phyloP scores from a whole-genome alignment of 345 rosid species.

The Raphanus sativus region DNA sequence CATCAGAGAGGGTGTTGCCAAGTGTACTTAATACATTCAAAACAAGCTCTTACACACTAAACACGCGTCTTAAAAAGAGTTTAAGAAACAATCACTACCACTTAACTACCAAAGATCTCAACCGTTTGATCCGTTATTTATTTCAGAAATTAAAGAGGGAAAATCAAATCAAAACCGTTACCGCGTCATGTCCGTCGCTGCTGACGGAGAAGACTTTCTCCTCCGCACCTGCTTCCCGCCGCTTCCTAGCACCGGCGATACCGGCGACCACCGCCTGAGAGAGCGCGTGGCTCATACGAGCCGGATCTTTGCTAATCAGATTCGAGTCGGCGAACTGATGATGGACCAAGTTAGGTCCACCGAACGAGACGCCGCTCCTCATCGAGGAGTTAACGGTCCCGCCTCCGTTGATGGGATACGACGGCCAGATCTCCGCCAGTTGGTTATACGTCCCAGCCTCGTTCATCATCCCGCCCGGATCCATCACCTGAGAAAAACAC shows the following conservation, averaged over 20 bases:
- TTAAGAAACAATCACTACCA: not conserved
- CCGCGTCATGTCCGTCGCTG: conserved; percentile 51
- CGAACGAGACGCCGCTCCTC: conserved; percentile 35
- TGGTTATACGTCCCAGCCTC: conserved; percentile 45
- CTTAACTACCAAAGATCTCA: not conserved
- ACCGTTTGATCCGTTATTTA: not conserved
- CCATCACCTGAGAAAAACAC: conserved; percentile 41
- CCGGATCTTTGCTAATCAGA: conserved; percentile 43
- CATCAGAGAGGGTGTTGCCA: not conserved
- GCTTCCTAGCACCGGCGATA: conserved; percentile 48
- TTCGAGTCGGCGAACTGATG: conserved; percentile 40
- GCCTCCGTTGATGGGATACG: conserved; percentile 50
- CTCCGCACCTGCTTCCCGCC: conserved; percentile 42
- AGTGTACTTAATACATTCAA: not conserved
- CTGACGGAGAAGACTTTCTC: conserved; percentile 47
- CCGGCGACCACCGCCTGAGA: conserved; percentile 31
- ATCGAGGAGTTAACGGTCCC: conserved; percentile 32
- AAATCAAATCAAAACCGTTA: conserved; percentile 28
- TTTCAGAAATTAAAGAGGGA: not conserved
- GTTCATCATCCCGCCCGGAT: conserved; percentile 66
- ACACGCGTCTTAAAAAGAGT: not conserved
- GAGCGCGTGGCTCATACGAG: conserved; percentile 43
- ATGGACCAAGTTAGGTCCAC: conserved; percentile 41
- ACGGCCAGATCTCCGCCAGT: conserved; percentile 78
- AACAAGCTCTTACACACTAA: not conserved